Evolutionary conservation across 192 early-diverging fungal species (phyloP).

Genomic region (Powellomyces hirtus): DNA sequence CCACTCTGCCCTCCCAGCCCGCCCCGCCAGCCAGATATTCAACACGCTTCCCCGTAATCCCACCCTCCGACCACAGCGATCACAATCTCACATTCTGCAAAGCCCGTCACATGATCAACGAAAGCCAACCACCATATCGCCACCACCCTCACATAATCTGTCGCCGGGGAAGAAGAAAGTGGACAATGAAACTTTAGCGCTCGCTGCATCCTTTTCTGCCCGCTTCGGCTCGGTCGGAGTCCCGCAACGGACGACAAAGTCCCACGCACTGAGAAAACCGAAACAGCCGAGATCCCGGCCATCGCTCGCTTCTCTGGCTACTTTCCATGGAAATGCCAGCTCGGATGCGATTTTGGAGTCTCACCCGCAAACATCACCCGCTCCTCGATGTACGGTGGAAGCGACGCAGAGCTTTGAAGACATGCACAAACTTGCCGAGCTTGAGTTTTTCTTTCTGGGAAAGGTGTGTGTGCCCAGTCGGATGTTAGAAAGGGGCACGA

Average conservation of each 20-base stretch:
- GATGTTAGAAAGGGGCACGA: too few species aligned
- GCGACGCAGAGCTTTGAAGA: conserved; percentile 12
- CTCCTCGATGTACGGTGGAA: background rate
- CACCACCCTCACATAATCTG: too few species aligned
- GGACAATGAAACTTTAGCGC: too few species aligned
- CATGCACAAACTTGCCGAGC: conserved; percentile 18
- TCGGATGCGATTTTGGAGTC: too few species aligned
- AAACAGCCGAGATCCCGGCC: background rate
- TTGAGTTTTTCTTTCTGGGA: conserved; percentile 24
- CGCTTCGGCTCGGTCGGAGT: conserved; percentile 11
- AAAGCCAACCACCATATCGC: too few species aligned
- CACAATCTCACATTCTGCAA: too few species aligned
- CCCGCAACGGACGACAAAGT: background rate
- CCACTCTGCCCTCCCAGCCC: background rate
- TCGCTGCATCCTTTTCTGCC: background rate
- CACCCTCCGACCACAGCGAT: too few species aligned
- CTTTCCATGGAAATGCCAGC: too few species aligned
- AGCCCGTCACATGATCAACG: too few species aligned
- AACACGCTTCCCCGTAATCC: too few species aligned
- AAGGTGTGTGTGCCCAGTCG: too few species aligned
- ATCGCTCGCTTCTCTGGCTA: conserved; percentile 2
- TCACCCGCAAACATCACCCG: background rate
- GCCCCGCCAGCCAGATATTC: background rate
- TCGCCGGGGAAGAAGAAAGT: too few species aligned
- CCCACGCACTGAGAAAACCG: background rate